Percentiles rank a stretch among this genome's conserved stretches.
phyloP scores from a whole-genome alignment of 768 basidiomycete species.

The Pisolithus orientalis region DNA sequence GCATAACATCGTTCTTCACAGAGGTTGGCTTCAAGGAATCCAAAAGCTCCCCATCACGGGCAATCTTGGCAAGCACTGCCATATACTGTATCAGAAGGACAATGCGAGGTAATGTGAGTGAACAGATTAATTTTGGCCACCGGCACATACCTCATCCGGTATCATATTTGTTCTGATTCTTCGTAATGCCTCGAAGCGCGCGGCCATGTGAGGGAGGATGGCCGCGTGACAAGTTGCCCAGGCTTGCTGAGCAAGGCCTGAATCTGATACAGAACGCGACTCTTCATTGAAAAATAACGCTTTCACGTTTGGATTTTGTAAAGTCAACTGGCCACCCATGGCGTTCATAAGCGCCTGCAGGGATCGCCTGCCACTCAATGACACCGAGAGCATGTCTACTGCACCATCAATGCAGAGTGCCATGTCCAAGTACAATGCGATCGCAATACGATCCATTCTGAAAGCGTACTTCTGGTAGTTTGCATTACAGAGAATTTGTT shows the following conservation, averaged over 20 bases:
- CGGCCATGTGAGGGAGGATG: constrained; percentile 16
- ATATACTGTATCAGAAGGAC: constrained; percentile 30
- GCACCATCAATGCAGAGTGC: constrained; percentile 28
- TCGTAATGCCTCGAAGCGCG: constrained; percentile 1
- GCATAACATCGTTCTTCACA: too few relatives aligned
- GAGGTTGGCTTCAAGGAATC: too few relatives aligned
- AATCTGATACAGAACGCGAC: constrained; percentile 8
- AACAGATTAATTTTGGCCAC: not conserved
- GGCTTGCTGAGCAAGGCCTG: not conserved
- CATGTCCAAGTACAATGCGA: constrained; percentile 35
- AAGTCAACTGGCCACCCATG: not conserved
- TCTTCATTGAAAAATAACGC: constrained; percentile 26
- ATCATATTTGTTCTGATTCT: constrained; percentile 7
- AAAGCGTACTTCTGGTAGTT: constrained; percentile 34
- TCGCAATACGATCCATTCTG: constrained; percentile 39
- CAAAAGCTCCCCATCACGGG: too few relatives aligned
- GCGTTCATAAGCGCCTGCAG: constrained; percentile 24
- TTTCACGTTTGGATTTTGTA: constrained; percentile 22
- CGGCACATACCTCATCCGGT: constrained; percentile 20
- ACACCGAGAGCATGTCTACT: constrained; percentile 37
- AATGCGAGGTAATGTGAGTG: not conserved
- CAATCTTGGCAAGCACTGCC: constrained; percentile 32
- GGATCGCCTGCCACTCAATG: constrained; percentile 24
- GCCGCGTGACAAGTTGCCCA: constrained; percentile 27
- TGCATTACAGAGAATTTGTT: constrained; percentile 26